Conservation (phyloP, 192 early-diverging fungal genomes). For the Mortierella antarctica region DNA sequence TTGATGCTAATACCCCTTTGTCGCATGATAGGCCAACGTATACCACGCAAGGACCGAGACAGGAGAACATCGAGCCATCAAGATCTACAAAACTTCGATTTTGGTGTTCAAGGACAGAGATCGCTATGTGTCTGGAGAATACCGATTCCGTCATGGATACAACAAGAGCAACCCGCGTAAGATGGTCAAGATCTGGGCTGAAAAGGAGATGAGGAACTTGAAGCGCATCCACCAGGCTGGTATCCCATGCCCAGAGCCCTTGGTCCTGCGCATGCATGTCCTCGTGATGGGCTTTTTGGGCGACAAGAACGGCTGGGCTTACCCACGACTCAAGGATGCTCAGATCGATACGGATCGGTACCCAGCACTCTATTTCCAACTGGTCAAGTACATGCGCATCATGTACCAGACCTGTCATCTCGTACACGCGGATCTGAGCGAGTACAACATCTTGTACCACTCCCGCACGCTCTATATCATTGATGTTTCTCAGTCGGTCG, state of each 20-base stretch:
- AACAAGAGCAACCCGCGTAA: slow-evolving; percentile 94
- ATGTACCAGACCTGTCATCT: slow-evolving; percentile 93
- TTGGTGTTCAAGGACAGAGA: slow-evolving; percentile 98
- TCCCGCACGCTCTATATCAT: slow-evolving; percentile 88
- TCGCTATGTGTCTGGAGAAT: slow-evolving; percentile 96
- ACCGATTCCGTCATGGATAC: slow-evolving; percentile 95
- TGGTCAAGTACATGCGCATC: slow-evolving; percentile 87
- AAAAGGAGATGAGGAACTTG: slow-evolving; percentile 99
- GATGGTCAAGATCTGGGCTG: slow-evolving; percentile 99
- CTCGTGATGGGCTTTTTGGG: slow-evolving; percentile 96
- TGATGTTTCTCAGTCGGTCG: slow-evolving; percentile 98
- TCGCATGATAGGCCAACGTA: slow-evolving; percentile 82
- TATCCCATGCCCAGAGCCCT: slow-evolving; percentile 90
- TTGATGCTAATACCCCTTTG: background rate
- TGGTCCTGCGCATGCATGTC: slow-evolving; percentile 92
- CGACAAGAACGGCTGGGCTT: slow-evolving; percentile 92
- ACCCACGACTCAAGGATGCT: slow-evolving; percentile 95
- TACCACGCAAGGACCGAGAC: slow-evolving; percentile 93
- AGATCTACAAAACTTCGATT: slow-evolving; percentile 99
- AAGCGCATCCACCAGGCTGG: slow-evolving; percentile 87
- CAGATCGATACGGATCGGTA: slow-evolving; percentile 77
- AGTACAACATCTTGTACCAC: slow-evolving; percentile 97
- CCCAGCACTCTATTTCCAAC: slow-evolving; percentile 82
- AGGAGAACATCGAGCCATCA: slow-evolving; percentile 89
- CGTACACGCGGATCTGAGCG: slow-evolving; percentile 98